phyloP scores from a whole-genome alignment of 208 protist genomes.

The Wallacemonas rigidus region DNA sequence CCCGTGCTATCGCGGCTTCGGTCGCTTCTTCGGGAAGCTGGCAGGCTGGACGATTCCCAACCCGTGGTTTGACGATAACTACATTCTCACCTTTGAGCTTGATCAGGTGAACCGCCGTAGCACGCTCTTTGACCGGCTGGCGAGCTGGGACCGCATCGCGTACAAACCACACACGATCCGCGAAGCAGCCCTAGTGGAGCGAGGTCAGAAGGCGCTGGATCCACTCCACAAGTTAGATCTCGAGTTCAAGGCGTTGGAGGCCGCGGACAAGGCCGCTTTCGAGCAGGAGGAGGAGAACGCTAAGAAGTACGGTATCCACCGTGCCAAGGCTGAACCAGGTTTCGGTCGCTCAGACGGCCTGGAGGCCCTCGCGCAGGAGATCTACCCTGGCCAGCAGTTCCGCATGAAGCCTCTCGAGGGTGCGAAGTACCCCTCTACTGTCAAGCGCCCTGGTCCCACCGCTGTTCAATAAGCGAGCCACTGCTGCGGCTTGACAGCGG shows the following conservation, averaged over 20 bases:
- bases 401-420: conserved; percentile 81
- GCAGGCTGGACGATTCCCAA: conserved; percentile 78
- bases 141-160: conserved; percentile 86
- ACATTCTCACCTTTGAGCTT: conserved; percentile 87
- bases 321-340: conserved; percentile 90
- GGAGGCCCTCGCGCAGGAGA: conserved; percentile 90
- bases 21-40: conserved; percentile 86
- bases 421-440: conserved; percentile 85
- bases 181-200: conserved; percentile 80
- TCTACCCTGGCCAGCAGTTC: conserved; percentile 93
- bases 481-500: too few relatives aligned
- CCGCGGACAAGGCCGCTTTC: conserved; percentile 84
- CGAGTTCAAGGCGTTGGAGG: conserved; percentile 69
- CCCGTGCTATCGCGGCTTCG: conserved; percentile 84
- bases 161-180: conserved; percentile 82
- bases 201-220: conserved; percentile 43
- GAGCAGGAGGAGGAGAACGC: conserved; percentile 85
- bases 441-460: conserved; percentile 85
- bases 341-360: conserved; percentile 90
- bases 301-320: conserved; percentile 85
- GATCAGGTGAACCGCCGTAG: conserved; percentile 92
- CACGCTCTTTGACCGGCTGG: conserved; percentile 87
- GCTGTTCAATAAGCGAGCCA: conserved; percentile 67
- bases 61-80: conserved; percentile 93
- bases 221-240: conserved; percentile 82